phyloP scores from a whole-genome alignment of 352 stramenopile genomes.

The Peronospora destructor region DNA sequence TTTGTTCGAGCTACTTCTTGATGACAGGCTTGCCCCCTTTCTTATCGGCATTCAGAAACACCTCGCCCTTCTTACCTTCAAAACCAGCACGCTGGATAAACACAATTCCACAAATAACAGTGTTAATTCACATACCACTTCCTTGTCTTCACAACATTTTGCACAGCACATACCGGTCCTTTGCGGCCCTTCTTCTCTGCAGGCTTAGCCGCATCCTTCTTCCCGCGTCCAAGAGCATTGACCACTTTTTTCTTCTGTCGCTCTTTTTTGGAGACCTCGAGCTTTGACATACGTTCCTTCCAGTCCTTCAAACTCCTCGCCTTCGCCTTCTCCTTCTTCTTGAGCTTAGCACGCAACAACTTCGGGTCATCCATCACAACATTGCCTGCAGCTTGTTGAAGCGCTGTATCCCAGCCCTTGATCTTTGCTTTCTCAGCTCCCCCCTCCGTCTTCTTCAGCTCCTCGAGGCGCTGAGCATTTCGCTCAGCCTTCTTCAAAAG shows the following conservation, averaged over 20 bases:
- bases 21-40: conserved; percentile 30
- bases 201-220: conserved; percentile 33
- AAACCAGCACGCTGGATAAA: conserved; percentile 55
- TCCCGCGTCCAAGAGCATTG: conserved; percentile 20
- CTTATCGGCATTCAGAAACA: conserved; percentile 62
- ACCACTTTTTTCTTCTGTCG: conserved; percentile 52
- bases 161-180: conserved; percentile 29
- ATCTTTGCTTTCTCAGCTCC: conserved; percentile 53
- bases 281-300: conserved; percentile 51
- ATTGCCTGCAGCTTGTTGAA: conserved; percentile 64
- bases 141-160: neutral
- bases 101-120: neutral
- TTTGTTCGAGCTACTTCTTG: conserved; percentile 28
- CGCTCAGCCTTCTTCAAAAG: conserved; percentile 74
- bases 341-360: conserved; percentile 69
- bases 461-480: conserved; percentile 66
- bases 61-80: conserved; percentile 75
- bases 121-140: conserved; percentile 5
- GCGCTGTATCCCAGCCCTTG: conserved; percentile 66
- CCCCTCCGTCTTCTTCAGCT: conserved; percentile 76
- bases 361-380: conserved; percentile 71
- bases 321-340: conserved; percentile 81
- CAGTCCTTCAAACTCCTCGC: conserved; percentile 75
- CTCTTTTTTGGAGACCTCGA: conserved; percentile 65
- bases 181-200: conserved; percentile 28